Conservation (phyloP, 108 stramenopile species). For the Nannochloropsis gaditana region DNA sequence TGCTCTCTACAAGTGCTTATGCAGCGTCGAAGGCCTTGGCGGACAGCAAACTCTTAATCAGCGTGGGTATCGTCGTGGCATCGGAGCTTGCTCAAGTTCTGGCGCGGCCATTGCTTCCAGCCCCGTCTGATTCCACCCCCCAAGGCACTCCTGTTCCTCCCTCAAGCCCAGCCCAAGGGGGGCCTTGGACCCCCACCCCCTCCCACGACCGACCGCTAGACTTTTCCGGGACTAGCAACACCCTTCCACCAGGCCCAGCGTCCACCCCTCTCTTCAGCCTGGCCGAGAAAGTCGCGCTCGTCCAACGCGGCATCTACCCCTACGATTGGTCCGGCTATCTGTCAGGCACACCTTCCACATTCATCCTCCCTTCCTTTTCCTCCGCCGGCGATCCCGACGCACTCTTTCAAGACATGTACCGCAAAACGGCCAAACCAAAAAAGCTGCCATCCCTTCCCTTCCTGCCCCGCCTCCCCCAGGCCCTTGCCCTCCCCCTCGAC, state of each 20-base stretch:
- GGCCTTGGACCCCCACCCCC: neutral
- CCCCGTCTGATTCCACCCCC: neutral
- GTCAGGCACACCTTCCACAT: neutral
- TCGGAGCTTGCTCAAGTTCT: neutral
- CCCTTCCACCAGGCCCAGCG: neutral
- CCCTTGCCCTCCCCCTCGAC: neutral
- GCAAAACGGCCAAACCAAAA: neutral
- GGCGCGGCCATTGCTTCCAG: neutral
- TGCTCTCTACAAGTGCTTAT: neutral
- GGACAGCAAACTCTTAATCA: neutral
- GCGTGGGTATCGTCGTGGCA: neutral
- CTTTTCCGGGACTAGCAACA: neutral
- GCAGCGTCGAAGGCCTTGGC: conserved; percentile 9
- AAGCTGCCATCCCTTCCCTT: neutral
- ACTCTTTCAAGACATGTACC: neutral
- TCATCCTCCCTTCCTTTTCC: neutral
- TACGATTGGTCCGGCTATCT: neutral
- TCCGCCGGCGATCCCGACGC: conserved; percentile 8
- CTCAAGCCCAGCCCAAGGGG: neutral
- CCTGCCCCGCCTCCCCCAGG: conserved; percentile 2
- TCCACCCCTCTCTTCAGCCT: neutral
- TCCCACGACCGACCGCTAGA: neutral
- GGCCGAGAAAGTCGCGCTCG: neutral
- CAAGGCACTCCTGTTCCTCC: neutral
- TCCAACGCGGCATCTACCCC: neutral